These are phyloP conservation scores for Phytophthora cactorum DNA, from an alignment of 352 stramenopile species.

Conservation along the genomic window DNA sequence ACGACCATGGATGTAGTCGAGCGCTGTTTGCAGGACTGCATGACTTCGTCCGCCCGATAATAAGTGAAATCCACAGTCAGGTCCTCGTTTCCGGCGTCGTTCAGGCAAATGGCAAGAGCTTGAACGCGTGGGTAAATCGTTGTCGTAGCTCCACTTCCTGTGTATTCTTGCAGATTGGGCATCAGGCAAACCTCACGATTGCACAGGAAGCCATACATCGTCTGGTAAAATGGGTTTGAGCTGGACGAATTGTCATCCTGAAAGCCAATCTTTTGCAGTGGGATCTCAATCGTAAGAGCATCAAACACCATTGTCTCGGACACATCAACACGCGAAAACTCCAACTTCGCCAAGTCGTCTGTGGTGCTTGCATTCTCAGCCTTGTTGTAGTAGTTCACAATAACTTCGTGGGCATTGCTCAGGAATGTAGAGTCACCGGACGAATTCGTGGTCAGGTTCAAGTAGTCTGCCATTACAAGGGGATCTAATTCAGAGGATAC, in stretches of 20 bases:
- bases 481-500: background rate
- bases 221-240: slow-evolving; percentile 1
- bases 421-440: slow-evolving; percentile 1
- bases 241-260: slow-evolving; percentile 14
- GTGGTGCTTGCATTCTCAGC: slow-evolving; percentile 7
- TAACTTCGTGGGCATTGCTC: background rate
- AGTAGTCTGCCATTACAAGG: slow-evolving; percentile 6
- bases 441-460: slow-evolving; percentile 4
- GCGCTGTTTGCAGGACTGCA: slow-evolving; percentile 14
- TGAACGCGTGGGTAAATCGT: slow-evolving; percentile 21
- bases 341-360: slow-evolving; percentile 10
- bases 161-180: background rate
- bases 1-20: slow-evolving; percentile 23
- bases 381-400: slow-evolving; percentile 16
- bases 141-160: background rate
- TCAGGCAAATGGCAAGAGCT: slow-evolving; percentile 19
- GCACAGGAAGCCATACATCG: background rate
- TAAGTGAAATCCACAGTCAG: background rate
- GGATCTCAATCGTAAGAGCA: slow-evolving; percentile 15
- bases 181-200: slow-evolving; percentile 5
- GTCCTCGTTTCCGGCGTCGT: slow-evolving; percentile 5
- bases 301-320: slow-evolving; percentile 8
- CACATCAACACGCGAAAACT: slow-evolving; percentile 17
- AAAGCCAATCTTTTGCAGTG: slow-evolving; percentile 7
- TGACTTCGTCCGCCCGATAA: background rate